A percentile compares a stretch with the other conserved stretches of the same genome.
These are phyloP conservation scores for Cadophora sp. DNA, from an alignment of 2,329 filamentous ascomycete genomes.

Conservation along the genomic window DNA sequence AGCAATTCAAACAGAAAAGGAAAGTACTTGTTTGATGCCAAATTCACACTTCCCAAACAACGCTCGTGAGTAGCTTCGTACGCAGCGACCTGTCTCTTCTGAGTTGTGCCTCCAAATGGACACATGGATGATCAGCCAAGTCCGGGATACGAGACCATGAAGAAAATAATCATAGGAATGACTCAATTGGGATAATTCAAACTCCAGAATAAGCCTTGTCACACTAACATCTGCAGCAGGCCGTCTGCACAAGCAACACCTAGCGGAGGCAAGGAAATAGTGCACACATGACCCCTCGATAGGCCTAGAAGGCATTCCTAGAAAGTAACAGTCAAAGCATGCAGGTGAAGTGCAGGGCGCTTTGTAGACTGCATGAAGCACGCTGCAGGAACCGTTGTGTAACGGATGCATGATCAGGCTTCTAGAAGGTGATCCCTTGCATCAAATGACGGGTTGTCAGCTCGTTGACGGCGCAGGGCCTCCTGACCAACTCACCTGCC, in stretches of 20 bases:
- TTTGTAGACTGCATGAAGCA: neutral
- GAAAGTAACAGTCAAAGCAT: conserved; percentile 4
- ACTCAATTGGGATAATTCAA: neutral
- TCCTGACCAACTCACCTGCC: neutral
- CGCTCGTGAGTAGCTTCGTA: neutral
- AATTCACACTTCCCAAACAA: neutral
- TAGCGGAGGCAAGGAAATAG: conserved; percentile 8
- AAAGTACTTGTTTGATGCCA: neutral
- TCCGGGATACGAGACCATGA: neutral
- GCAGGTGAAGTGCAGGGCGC: neutral
- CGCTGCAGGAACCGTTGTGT: conserved; percentile 8
- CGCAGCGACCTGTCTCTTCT: neutral
- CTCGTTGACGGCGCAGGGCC: neutral
- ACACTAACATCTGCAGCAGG: neutral
- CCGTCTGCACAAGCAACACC: neutral
- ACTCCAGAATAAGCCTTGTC: neutral
- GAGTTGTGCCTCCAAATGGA: neutral
- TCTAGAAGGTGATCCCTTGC: conserved; percentile 13
- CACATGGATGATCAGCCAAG: neutral
- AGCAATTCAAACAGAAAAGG: neutral
- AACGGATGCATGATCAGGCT: neutral
- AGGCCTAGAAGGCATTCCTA: conserved; percentile 9
- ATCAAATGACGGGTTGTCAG: too few species aligned
- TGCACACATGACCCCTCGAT: conserved; percentile 12
- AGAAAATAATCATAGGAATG: neutral